Percentiles rank a stretch among this genome's conserved stretches.
Evolutionary conservation across 2,329 filamentous ascomycete genomes (phyloP).

Genomic region (Penicillium psychrosexuale): DNA sequence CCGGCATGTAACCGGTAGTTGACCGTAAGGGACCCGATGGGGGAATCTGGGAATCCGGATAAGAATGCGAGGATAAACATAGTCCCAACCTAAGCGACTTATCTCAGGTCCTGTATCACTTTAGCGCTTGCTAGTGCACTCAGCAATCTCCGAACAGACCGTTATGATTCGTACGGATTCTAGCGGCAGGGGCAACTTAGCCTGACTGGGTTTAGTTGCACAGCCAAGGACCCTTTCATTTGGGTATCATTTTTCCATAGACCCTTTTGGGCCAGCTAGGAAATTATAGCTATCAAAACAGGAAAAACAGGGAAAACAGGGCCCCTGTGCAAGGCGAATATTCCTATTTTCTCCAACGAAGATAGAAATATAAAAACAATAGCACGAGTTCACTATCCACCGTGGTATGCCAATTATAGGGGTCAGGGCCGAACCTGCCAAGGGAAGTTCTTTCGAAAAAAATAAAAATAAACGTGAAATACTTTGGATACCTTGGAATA

Average conservation of each 20-base stretch:
- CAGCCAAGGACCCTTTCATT: constrained; percentile 5
- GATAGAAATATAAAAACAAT: neutral
- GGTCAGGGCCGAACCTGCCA: neutral
- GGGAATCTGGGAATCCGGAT: constrained; percentile 13
- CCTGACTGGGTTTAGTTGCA: constrained; percentile 9
- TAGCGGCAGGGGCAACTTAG: constrained; percentile 2
- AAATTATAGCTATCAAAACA: neutral
- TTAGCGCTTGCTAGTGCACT: neutral
- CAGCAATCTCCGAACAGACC: neutral
- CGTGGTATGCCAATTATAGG: constrained; percentile 1
- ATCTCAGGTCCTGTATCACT: neutral
- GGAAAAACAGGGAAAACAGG: neutral
- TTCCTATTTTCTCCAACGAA: neutral
- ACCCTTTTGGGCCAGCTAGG: neutral
- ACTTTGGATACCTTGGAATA: neutral
- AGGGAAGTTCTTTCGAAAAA: neutral
- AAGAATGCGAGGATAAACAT: constrained; percentile 16
- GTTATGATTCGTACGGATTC: neutral
- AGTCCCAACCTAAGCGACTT: neutral
- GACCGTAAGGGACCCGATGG: neutral
- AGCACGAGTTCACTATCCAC: neutral
- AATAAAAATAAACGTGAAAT: constrained; percentile 2
- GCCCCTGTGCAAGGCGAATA: neutral
- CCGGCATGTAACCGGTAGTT: constrained; percentile 1
- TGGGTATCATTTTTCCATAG: neutral